A percentile compares a stretch with the other conserved stretches of the same genome.
phyloP scores from a whole-genome alignment of 768 basidiomycete genomes.

The Auriscalpium microsporum region DNA sequence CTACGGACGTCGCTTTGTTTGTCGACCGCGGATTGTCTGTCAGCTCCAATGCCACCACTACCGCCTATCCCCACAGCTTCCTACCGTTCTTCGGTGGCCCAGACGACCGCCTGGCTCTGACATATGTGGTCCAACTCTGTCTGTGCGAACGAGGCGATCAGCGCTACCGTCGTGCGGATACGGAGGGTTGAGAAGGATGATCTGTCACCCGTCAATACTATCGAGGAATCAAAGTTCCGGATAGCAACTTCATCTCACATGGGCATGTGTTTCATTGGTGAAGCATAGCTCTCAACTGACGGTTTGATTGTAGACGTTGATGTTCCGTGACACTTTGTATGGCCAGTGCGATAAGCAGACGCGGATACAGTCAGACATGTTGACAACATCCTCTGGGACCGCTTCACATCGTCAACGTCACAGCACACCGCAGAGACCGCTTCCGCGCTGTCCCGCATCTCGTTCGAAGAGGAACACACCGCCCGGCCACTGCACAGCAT shows the following conservation, averaged over 20 bases:
- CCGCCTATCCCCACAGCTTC: constrained; percentile 54
- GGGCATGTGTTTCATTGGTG: constrained; percentile 22
- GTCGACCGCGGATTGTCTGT: constrained; percentile 59
- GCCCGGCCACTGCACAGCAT: constrained; percentile 49
- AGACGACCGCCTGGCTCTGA: constrained; percentile 81
- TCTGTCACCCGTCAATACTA: constrained; percentile 22
- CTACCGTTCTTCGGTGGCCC: constrained; percentile 92
- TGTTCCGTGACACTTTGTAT: constrained; percentile 66
- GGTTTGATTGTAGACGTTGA: constrained; percentile 30
- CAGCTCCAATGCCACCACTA: constrained; percentile 12
- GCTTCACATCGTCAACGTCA: constrained; percentile 35
- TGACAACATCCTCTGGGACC: constrained; percentile 71
- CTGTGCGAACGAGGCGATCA: constrained; percentile 52
- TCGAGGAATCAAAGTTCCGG: constrained; percentile 21
- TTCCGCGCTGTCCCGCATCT: constrained; percentile 51
- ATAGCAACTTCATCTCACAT: constrained; percentile 12
- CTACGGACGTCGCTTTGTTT: constrained; percentile 76
- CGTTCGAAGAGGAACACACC: constrained; percentile 45
- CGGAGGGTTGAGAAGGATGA: constrained; percentile 32
- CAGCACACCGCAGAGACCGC: constrained; percentile 22
- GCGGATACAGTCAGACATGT: constrained; percentile 68
- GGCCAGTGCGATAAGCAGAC: constrained; percentile 54
- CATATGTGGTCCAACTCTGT: constrained; percentile 75
- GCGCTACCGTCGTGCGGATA: constrained; percentile 69
- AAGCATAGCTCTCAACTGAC: neutral